phyloP scores from a whole-genome alignment of 331 rosid genomes.

The Acacia pycnantha region DNA sequence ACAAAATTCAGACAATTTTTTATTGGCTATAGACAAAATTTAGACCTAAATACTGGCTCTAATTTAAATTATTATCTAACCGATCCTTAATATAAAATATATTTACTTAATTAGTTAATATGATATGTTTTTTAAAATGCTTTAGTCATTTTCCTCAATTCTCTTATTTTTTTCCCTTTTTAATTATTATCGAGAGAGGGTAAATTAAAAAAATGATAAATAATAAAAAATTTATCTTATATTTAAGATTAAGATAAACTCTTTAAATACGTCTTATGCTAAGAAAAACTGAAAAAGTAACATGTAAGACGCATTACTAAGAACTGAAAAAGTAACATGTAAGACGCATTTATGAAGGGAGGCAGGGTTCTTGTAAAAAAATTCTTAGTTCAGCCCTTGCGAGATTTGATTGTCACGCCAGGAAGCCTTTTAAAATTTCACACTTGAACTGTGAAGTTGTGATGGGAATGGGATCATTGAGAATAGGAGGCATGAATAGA shows the following conservation, averaged over 20 bases:
- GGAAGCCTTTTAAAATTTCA: background rate
- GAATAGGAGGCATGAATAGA: background rate
- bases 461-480: background rate
- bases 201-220: too few species aligned
- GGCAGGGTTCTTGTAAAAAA: background rate
- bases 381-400: background rate
- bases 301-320: background rate
- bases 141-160: too few species aligned
- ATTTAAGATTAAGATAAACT: too few species aligned
- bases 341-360: background rate
- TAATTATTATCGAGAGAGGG: too few species aligned
- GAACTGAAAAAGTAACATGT: background rate
- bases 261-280: too few species aligned
- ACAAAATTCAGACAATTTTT: background rate
- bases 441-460: background rate
- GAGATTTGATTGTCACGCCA: background rate
- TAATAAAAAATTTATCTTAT: too few species aligned
- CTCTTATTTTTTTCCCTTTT: too few species aligned
- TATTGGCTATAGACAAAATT: background rate
- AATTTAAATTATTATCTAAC: too few species aligned
- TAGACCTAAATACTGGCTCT: background rate
- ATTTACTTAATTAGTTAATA: too few species aligned
- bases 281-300: too few species aligned
- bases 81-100: fast-evolving
- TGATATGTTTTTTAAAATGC: too few species aligned